Evolutionary conservation across 108 stramenopile genomes (phyloP).

Genomic region (Aurantiochytrium sp.): DNA sequence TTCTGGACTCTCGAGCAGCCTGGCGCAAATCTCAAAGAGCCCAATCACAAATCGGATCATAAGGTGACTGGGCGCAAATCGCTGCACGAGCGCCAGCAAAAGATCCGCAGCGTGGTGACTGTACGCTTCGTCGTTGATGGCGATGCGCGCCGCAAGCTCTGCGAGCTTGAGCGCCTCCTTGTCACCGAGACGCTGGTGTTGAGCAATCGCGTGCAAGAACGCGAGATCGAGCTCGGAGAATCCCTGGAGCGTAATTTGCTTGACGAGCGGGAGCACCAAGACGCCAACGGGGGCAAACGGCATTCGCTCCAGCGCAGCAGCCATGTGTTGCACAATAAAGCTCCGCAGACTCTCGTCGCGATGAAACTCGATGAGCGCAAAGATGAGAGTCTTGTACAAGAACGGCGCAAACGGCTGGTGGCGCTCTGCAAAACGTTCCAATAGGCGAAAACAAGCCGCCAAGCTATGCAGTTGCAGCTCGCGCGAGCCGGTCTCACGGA

Average conservation of each 20-base stretch:
- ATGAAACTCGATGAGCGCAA: not conserved
- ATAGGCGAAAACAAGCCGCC: not conserved
- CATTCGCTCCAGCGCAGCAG: not conserved
- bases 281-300: conserved; percentile 8
- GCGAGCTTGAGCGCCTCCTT: not conserved
- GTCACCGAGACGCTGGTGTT: not conserved
- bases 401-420: conserved; percentile 1
- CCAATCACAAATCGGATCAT: not conserved
- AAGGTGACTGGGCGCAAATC: not conserved
- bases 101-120: not conserved
- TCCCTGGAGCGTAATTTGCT: not conserved
- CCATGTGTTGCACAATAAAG: not conserved
- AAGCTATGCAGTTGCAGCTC: not conserved
- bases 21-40: not conserved
- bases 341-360: not conserved
- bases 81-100: not conserved
- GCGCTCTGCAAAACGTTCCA: not conserved
- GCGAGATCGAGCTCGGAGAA: not conserved
- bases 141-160: not conserved
- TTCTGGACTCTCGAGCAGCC: not conserved
- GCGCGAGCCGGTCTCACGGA: not conserved
- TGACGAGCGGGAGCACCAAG: not conserved
- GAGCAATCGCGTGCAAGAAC: not conserved
- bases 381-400: conserved; percentile 14
- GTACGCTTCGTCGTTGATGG: conserved; percentile 1